Conservation (phyloP, 2,329 filamentous ascomycete genomes). For the Epichloe amarillans region DNA sequence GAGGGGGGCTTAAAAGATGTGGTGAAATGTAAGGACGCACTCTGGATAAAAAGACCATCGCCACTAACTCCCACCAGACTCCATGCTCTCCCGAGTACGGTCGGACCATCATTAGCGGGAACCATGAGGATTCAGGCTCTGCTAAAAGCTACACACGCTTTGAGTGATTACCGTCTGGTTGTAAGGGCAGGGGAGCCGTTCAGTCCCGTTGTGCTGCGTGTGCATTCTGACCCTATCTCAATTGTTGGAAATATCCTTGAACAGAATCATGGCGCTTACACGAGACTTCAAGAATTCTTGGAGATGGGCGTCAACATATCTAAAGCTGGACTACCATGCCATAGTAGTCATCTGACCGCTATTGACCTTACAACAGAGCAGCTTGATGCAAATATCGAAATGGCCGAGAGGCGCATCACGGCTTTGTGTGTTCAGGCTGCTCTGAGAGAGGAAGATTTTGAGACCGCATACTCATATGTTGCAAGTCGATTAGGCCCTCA, state of each 20-base stretch:
- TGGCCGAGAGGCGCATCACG: conserved; percentile 53
- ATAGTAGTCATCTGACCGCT: background rate
- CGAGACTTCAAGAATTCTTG: conserved; percentile 59
- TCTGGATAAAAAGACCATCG: background rate
- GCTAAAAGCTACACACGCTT: conserved; percentile 57
- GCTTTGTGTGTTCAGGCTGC: conserved; percentile 73
- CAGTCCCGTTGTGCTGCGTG: conserved; percentile 63
- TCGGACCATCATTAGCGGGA: conserved; percentile 37
- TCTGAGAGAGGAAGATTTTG: conserved; percentile 64
- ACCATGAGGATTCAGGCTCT: conserved; percentile 47
- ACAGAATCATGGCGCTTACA: conserved; percentile 63
- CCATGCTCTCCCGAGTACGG: conserved; percentile 46
- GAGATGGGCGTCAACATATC: conserved; percentile 56
- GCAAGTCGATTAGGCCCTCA: conserved; percentile 48
- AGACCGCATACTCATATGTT: conserved; percentile 76
- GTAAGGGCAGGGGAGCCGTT: conserved; percentile 72
- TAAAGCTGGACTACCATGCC: conserved; percentile 35
- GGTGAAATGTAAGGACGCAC: conserved; percentile 51
- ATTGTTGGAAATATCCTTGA: conserved; percentile 62
- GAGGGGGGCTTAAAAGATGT: conserved; percentile 69
- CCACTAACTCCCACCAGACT: conserved; percentile 31
- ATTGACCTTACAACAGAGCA: background rate
- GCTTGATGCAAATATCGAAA: conserved; percentile 15
- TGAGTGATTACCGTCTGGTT: conserved; percentile 65
- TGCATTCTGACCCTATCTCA: conserved; percentile 60